Base-by-base conservation (phyloP, 1,284 basidiomycete species). In the Trichosporon sp. region DNA sequence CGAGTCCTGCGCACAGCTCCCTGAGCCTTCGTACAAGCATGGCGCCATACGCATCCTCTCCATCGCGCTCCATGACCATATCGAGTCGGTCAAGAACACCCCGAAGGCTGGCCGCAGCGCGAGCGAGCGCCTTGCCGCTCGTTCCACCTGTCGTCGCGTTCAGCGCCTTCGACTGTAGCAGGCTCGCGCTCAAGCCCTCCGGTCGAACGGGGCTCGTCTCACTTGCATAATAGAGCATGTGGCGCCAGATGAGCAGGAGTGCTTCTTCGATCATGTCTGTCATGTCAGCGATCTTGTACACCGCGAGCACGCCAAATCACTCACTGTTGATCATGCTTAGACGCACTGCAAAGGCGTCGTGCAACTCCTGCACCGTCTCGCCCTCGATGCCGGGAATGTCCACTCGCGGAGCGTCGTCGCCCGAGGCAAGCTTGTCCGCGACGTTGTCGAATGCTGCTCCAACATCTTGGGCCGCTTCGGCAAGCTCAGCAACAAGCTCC, bases 181-280 rank as follows among this genome's bases (percentile, higher is more conserved):
- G 56, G 29, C 72, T 70, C 19, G 49, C 49, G n/a, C 49, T 54
- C 34, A 79, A 65, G 57, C 74, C 71, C 62, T 71, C 70, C 7
- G 76, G 74, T 60, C 73, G 67, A 23, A 75, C 67, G 13, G 61
- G 44, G 46, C 69, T 73, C 27, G 74, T 74, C 52, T 79, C 75
- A 59, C 77, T 77, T 60, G 81, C 78, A 75, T 81, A 84, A 71
- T 81, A 82, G 19, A 86, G 83, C 37, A 95, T 75, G 75, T 97
- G 94, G 33, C 92, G 85, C 88, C 91, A 95, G 11, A 93, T 83
- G 5, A 96, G 82, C 6, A 96, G 83, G 7, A 96, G 82, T 7
- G 92, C 79, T 83, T 94, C 89, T 79, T 96, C 93, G 57, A 89
- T 82, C 56, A 88, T 87, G 68, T 87, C 91, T 89, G 69, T 5